Percentiles rank a stretch among this genome's conserved stretches.
phyloP scores from a whole-genome alignment of 169 alveolate genomes.

The Plasmodium falciparum region DNA sequence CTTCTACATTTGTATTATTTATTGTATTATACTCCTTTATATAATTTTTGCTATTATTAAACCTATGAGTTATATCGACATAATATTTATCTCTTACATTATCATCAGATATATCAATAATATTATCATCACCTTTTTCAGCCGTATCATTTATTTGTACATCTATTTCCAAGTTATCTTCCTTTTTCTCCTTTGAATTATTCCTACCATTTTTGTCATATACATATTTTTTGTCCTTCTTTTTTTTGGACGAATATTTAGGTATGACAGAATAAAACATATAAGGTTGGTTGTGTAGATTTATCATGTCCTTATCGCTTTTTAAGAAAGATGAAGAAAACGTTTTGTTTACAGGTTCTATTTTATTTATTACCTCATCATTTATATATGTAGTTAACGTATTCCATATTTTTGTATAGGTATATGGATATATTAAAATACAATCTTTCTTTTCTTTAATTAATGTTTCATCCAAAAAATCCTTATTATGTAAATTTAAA shows the following conservation, averaged over 20 bases:
- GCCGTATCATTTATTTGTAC: neutral
- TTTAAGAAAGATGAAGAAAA: conserved; percentile 70
- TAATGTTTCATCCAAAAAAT: conserved; percentile 47
- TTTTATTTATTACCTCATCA: conserved; percentile 75
- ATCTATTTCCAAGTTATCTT: conserved; percentile 14
- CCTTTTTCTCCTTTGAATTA: conserved; percentile 11
- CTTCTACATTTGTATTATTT: conserved; percentile 3
- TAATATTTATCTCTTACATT: no score
- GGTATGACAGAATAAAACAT: conserved; percentile 77
- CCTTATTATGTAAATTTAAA: conserved; percentile 46
- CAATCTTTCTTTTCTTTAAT: conserved; percentile 50
- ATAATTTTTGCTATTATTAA: no score
- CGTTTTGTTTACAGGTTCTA: conserved; percentile 76
- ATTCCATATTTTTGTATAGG: conserved; percentile 73
- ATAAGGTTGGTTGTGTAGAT: conserved; percentile 60
- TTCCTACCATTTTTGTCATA: no score
- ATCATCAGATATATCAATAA: no score
- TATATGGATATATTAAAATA: conserved; percentile 59
- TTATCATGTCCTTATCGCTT: conserved; percentile 28
- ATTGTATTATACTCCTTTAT: neutral
- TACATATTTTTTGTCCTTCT: neutral
- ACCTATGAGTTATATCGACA: no score
- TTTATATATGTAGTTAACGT: conserved; percentile 72
- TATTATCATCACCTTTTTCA: neutral
- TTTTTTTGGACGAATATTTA: conserved; percentile 30